Evolutionary conservation across 2,329 filamentous ascomycete species (phyloP), one percentile per base, ranked within the genome.

Genomic region (Gnomoniopsis smithogilvyi): DNA sequence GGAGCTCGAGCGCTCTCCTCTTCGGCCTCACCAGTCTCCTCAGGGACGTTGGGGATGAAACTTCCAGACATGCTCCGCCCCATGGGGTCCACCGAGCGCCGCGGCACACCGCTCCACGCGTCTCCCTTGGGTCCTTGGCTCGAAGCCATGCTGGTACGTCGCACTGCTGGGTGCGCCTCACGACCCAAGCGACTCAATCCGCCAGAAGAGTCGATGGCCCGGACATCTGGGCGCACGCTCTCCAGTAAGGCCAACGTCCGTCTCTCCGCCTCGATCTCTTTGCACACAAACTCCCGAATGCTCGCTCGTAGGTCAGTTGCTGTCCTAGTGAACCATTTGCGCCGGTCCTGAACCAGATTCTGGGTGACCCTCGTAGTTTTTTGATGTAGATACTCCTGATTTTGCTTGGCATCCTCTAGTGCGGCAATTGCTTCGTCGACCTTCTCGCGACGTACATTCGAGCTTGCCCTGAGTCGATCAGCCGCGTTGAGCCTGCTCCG

Each of bases 41-140:
- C 88, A 15, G 80, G 78, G 11, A 87, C 76, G 30, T 82, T 80
- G n/a, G 83, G 78, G 63, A 87, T 83, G 64, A 90, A 83, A 69
- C 86, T 90, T 51, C 89, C 87, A 58, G 89, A 92, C 64, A 93
- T 81, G 70, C 88, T 93, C 67, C 92, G 83, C 68, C 84, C 89
- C 58, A 92, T 75, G n/a, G 87, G 88, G 67, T 96, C 91, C 33
- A 64, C 67, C 33, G 88, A 86, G 57, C 91, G 84, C 62, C 95
- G 84, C 38, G 93, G 91, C 30, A 97, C 92, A 59, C 95, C 95
- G 68, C 92, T 96, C 95, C 95, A 99, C 17, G 95, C 89, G 73
- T 99, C 95, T n/a, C 95, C 95, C 77, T 96, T 96, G 52, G 95
- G 94, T 0, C 95, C 95, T 75, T 99, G 95, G 68, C 90, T 95